Base-by-base conservation (phyloP, 805 yeast species). In the Zygosaccharomyces gambellarensis region DNA sequence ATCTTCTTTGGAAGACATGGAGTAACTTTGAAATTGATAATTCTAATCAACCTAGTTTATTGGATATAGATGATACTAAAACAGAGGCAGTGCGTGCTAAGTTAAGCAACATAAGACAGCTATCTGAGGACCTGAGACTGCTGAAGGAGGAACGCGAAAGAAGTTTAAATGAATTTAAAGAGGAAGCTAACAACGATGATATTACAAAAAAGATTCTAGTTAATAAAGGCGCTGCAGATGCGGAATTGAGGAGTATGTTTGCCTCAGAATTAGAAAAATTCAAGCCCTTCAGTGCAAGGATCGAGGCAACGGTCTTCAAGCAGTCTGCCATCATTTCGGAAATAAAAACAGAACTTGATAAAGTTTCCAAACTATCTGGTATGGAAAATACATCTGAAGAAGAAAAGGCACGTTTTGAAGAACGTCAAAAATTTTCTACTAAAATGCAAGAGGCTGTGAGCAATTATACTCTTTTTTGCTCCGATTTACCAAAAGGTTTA, bases 201-300 rank as follows among this genome's bases (percentile, higher is more conserved):
- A 88, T 90, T 44, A 84, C 96, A 0, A 82, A 84, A 46, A 72
- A 83, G 10, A 72, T 92, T 29, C 78, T 92, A 7, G 71, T 83
- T 55, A 84, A 87, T 62, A 80, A 78, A 52, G 75, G 78, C 39
- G 77, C 75, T 34, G 70, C 80, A 4, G 80, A 79, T 6, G 74
- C 78, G 40, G 90, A 84, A 50, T 73, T 81, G 51, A 76, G 75
- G 54, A 71, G 76, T 8, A 63, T 85, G 11, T 90, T 90, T 62
- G 78, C 81, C 14, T 76, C 78, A 49, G 96, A 89, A 63, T 70
- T 92, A 54, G 78, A 75, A 44, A 92, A 92, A 66, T 92, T 89
- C 65, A 79, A 78, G 32, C 84, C 85, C 0, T 81, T 80, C 54
- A 81, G 81, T 45, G 74, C 77, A 2, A 78, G 95, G 47, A 70